phyloP scores from a whole-genome alignment of 306 rosid species.

The Notholithocarpus densiflorus region DNA sequence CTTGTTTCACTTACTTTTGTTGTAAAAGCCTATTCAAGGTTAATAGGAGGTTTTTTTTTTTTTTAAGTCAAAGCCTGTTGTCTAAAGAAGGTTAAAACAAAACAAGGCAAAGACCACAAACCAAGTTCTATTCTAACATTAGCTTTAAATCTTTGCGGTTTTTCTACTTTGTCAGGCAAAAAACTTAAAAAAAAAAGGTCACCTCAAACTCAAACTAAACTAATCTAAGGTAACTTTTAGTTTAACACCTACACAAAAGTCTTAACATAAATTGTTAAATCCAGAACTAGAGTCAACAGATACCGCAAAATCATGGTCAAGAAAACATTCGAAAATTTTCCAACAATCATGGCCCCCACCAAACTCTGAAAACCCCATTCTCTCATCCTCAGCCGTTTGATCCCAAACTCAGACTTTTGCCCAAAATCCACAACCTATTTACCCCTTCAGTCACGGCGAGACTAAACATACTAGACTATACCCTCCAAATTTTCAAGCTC shows the following conservation, averaged over 20 bases:
- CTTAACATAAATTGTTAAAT: neutral
- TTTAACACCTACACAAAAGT: neutral
- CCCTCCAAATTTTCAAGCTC: neutral
- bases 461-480: neutral
- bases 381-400: neutral
- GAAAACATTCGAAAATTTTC: neutral
- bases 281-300: no score
- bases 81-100: no score
- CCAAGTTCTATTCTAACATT: no score
- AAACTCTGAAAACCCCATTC: neutral
- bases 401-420: neutral
- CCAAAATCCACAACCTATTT: neutral
- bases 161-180: neutral
- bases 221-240: neutral
- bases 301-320: neutral
- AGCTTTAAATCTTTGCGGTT: no score
- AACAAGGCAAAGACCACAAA: no score
- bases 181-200: neutral
- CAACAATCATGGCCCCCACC: neutral
- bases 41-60: no score
- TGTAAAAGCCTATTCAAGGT: no score
- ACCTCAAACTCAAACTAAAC: neutral
- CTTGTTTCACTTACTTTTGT: no score
- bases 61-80: no score
- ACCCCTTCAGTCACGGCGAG: constrained; percentile 26